A percentile compares a stretch with the other conserved stretches of the same genome.
Evolutionary conservation across 2,329 filamentous ascomycete genomes (phyloP).

Genomic region (Paecilomyces sp.): DNA sequence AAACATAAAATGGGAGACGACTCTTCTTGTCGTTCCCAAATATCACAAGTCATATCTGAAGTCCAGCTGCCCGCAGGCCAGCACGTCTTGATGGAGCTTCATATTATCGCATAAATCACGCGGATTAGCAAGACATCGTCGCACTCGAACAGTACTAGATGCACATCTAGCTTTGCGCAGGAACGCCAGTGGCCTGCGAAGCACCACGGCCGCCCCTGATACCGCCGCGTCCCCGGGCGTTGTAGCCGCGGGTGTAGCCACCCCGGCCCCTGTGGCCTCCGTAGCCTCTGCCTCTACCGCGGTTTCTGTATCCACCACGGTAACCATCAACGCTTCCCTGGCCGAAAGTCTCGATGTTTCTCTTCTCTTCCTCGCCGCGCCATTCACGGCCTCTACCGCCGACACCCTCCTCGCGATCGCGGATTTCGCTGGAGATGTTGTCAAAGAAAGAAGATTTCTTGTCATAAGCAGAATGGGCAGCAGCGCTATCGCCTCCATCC

Average conservation of each 20-base stretch:
- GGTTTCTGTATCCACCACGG: slow-evolving; percentile 70
- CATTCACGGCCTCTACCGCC: slow-evolving; percentile 71
- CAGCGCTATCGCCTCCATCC: slow-evolving; percentile 25
- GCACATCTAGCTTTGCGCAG: slow-evolving; percentile 20
- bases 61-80: background rate
- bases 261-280: slow-evolving; percentile 39
- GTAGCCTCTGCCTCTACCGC: slow-evolving; percentile 51
- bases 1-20: background rate
- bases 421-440: slow-evolving; percentile 92
- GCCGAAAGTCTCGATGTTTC: slow-evolving; percentile 96
- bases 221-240: slow-evolving; percentile 30
- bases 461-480: slow-evolving; percentile 60
- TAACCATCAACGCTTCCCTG: slow-evolving; percentile 91
- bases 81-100: background rate
- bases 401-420: slow-evolving; percentile 70
- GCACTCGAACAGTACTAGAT: background rate
- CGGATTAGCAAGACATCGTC: background rate
- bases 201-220: slow-evolving; percentile 28
- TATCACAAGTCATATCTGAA: background rate
- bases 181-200: slow-evolving; percentile 33
- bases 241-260: slow-evolving; percentile 40
- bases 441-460: slow-evolving; percentile 91
- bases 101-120: background rate
- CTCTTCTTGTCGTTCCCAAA: background rate
- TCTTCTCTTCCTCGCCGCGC: slow-evolving; percentile 85